A percentile compares a stretch with the other conserved stretches of the same genome.
Evolutionary conservation across 805 yeast genomes (phyloP).

Genomic region (Starmerella apicola): DNA sequence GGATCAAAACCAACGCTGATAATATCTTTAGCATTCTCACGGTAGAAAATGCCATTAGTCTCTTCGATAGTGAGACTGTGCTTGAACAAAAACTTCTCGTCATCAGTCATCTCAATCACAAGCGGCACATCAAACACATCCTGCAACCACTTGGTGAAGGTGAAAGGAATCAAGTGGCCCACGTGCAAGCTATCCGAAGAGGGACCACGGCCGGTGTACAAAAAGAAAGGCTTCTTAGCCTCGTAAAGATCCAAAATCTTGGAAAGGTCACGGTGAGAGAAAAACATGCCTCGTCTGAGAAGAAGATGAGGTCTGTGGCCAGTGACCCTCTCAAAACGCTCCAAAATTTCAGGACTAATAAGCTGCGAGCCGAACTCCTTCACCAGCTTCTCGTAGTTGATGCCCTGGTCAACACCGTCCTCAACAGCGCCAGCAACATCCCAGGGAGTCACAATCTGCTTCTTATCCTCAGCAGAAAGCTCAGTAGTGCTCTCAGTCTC

Average conservation of each 20-base stretch:
- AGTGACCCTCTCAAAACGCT: conserved; percentile 65
- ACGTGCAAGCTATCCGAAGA: conserved; percentile 87
- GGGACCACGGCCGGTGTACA: conserved; percentile 97
- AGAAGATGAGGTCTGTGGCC: conserved; percentile 88
- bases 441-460: conserved; percentile 82
- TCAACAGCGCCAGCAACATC: conserved; percentile 98
- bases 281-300: conserved; percentile 81
- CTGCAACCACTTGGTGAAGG: conserved; percentile 95
- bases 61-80: conserved; percentile 79
- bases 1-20: conserved; percentile 91
- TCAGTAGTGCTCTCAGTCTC: no score
- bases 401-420: conserved; percentile 80
- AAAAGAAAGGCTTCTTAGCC: conserved; percentile 86
- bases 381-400: conserved; percentile 83
- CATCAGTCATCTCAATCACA: conserved; percentile 88
- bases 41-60: conserved; percentile 59
- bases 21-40: conserved; percentile 81
- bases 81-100: conserved; percentile 91
- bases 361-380: conserved; percentile 74
- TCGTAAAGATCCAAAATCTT: conserved; percentile 79
- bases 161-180: conserved; percentile 93
- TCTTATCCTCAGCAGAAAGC: conserved; percentile 8
- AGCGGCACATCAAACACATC: conserved; percentile 94
- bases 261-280: conserved; percentile 58
- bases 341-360: conserved; percentile 57